These are phyloP conservation scores for Citeromyces hawaiiensis DNA, from an alignment of 1,139 yeast genomes.

Conservation along the genomic window DNA sequence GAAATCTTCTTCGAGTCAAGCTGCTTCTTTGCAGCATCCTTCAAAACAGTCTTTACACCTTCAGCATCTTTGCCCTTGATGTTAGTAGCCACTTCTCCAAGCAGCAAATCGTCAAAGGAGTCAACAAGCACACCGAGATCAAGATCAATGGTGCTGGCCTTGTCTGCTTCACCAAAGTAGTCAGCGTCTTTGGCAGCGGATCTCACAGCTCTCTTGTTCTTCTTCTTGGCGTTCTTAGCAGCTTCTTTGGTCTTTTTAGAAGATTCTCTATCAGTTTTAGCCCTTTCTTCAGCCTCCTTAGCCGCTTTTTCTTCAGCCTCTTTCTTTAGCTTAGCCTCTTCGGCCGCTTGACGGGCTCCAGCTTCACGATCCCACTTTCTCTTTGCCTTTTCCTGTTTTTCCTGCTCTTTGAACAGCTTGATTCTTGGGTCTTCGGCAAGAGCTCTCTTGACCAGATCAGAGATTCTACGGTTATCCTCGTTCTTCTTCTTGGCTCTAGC, in stretches of 20 bases:
- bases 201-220: constrained; percentile 91
- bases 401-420: constrained; percentile 83
- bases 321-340: constrained; percentile 66
- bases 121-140: constrained; percentile 76
- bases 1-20: constrained; percentile 10
- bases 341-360: constrained; percentile 92
- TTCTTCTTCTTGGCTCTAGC: constrained; percentile 96
- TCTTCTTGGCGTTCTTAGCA: constrained; percentile 93
- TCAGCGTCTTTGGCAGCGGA: constrained; percentile 69
- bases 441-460: constrained; percentile 82
- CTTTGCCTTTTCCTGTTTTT: constrained; percentile 89
- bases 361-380: constrained; percentile 98
- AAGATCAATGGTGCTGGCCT: constrained; percentile 55
- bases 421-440: constrained; percentile 89
- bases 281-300: constrained; percentile 60
- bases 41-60: constrained; percentile 26
- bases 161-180: constrained; percentile 70
- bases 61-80: constrained; percentile 27
- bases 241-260: constrained; percentile 94
- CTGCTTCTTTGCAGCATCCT: constrained; percentile 24
- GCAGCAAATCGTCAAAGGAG: constrained; percentile 61
- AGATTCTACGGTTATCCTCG: constrained; percentile 87
- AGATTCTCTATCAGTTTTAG: constrained; percentile 44
- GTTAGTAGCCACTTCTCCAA: constrained; percentile 52
- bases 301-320: constrained; percentile 80